Percentiles rank a stretch among this genome's conserved stretches.
Evolutionary conservation across 192 early-diverging fungal genomes (phyloP).

Genomic region (Pecoramyces ruminantium): DNA sequence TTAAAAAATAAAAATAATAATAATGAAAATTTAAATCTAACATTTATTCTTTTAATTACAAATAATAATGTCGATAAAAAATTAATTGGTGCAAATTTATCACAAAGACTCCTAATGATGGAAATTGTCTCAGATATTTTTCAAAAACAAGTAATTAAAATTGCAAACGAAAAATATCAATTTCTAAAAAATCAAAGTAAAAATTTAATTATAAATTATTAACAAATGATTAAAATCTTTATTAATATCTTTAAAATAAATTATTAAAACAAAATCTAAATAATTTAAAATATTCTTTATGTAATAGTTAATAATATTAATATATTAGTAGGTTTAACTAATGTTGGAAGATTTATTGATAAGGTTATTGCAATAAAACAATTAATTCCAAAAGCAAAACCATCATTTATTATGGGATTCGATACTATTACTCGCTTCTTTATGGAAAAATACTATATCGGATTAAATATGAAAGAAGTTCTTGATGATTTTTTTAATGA

Average conservation of each 20-base stretch:
- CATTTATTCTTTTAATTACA: background rate
- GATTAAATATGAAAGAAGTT: background rate
- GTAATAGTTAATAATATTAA: background rate
- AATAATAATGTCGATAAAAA: background rate
- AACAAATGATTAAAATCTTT: too few relatives aligned
- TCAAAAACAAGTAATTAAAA: background rate
- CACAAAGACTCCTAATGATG: background rate
- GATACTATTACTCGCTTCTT: background rate
- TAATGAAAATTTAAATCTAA: background rate
- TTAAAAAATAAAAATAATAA: background rate
- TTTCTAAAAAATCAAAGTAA: background rate
- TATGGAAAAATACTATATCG: background rate
- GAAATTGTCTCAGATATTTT: background rate
- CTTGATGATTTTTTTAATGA: background rate
- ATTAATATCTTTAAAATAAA: too few relatives aligned
- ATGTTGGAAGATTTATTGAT: background rate
- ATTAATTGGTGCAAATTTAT: background rate
- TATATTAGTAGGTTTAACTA: background rate
- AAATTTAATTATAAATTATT: too few relatives aligned
- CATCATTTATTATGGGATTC: background rate
- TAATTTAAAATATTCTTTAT: too few relatives aligned
- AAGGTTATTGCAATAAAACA: background rate
- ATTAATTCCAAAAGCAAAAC: background rate
- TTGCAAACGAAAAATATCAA: background rate
- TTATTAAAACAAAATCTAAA: too few relatives aligned